Evolutionary conservation across 179 eudicot species (phyloP).

Genomic region (Sideroxylon spinosum): DNA sequence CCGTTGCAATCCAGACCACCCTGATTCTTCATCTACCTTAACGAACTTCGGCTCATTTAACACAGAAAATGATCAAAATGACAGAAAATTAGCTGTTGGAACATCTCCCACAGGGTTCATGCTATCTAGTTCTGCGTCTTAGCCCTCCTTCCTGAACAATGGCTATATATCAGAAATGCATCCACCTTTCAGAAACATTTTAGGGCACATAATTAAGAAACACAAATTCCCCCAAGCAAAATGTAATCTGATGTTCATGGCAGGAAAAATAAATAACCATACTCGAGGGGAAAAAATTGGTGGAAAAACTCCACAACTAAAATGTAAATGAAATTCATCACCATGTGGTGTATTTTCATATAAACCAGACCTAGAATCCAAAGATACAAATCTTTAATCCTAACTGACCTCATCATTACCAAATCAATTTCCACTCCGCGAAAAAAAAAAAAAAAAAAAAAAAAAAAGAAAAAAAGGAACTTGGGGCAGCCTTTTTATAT

Average conservation of each 20-base stretch:
- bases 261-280: no score
- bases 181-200: not conserved
- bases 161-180: not conserved
- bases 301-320: not conserved
- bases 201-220: no score
- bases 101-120: not conserved
- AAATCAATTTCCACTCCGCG: not conserved
- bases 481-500: no score
- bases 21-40: no score
- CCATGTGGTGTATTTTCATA: not conserved
- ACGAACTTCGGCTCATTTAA: no score
- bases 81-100: not conserved
- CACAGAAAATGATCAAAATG: not conserved
- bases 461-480: no score
- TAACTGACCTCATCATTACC: not conserved
- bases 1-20: no score
- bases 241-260: no score
- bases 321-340: not conserved
- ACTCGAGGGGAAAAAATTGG: no score
- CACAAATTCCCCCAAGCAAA: no score
- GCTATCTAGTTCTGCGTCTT: not conserved
- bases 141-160: not conserved
- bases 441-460: no score
- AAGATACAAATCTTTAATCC: not conserved
- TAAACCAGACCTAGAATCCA: not conserved